These are phyloP conservation scores for Geotrichum carabidarum DNA, from an alignment of 1,139 yeast genomes.

Conservation along the genomic window DNA sequence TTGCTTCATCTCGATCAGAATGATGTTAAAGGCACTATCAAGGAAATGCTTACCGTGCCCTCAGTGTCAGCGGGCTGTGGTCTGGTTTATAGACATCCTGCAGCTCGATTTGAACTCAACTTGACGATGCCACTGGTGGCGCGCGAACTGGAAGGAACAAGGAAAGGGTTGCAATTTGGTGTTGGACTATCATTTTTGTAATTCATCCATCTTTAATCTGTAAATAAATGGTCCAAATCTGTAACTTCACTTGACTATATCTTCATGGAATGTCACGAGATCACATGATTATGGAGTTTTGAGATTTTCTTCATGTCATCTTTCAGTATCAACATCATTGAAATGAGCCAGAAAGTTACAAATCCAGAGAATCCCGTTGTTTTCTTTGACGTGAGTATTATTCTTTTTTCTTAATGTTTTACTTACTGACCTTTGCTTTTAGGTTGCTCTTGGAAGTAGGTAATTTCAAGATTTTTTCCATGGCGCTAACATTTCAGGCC, in stretches of 20 bases:
- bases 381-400: conserved; percentile 39
- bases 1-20: conserved; percentile 46
- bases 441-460: conserved; percentile 32
- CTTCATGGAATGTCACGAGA: not conserved
- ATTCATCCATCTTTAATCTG: conserved; percentile 19
- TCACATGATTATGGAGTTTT: not conserved
- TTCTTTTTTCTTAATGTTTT: not conserved
- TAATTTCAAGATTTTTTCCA: not conserved
- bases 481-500: conserved; percentile 24
- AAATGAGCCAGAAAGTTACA: not conserved
- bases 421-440: not conserved
- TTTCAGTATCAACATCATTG: not conserved
- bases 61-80: conserved; percentile 58
- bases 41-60: conserved; percentile 35
- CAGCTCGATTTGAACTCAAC: conserved; percentile 87
- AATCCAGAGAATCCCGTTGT: conserved; percentile 35
- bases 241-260: not conserved
- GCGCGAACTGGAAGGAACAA: conserved; percentile 57
- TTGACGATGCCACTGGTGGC: conserved; percentile 71
- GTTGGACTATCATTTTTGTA: conserved; percentile 79
- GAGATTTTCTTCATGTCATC: not conserved
- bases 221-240: not conserved
- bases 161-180: conserved; percentile 92
- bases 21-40: conserved; percentile 27
- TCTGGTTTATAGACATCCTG: conserved; percentile 73